Evolutionary conservation across 2,329 filamentous ascomycete genomes (phyloP).

Genomic region (Colletotrichum viniferum): DNA sequence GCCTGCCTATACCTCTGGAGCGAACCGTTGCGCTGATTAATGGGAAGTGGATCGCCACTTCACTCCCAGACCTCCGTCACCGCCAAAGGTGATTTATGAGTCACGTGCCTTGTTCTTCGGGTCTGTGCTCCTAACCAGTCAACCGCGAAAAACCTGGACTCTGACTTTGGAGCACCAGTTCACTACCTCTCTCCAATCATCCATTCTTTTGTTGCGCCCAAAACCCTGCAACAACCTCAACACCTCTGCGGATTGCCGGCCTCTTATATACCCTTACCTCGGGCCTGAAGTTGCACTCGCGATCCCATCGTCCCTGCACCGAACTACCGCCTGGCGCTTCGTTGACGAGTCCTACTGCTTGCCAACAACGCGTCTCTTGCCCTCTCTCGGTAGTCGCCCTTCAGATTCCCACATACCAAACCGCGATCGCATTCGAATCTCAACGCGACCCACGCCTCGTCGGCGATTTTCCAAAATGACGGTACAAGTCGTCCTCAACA

Average conservation of each 20-base stretch:
- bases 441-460: neutral
- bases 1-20: neutral
- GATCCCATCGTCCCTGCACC: neutral
- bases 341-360: neutral
- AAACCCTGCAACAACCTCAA: neutral
- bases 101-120: neutral
- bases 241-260: neutral
- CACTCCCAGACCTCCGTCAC: neutral
- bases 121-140: neutral
- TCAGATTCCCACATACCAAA: neutral
- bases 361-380: constrained; percentile 5
- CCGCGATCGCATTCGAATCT: constrained; percentile 1
- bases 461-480: constrained; percentile 63
- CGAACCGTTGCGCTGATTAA: neutral
- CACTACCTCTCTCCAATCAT: constrained; percentile 1
- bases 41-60: neutral
- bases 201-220: constrained; percentile 9
- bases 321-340: neutral
- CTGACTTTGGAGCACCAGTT: neutral
- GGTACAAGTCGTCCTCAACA: constrained; percentile 76
- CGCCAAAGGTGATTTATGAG: neutral
- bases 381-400: neutral
- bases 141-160: neutral
- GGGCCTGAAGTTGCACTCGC: neutral
- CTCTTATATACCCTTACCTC: constrained; percentile 5